Base-by-base conservation (phyloP, 2,329 filamentous ascomycete genomes). In the Alternaria burnsii region DNA sequence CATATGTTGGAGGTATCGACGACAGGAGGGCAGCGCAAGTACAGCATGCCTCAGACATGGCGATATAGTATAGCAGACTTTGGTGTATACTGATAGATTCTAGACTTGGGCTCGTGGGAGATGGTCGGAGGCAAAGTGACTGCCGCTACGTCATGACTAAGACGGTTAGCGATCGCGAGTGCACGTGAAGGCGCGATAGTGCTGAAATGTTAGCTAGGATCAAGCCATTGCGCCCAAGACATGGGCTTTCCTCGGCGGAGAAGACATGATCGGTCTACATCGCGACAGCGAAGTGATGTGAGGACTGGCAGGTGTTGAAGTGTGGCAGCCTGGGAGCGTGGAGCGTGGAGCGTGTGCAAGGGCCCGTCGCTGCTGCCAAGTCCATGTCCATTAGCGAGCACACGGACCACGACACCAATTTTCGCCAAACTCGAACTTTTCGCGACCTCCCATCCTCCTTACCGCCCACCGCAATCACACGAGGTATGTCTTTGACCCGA, bases 1-100 rank as follows among this genome's bases (percentile, higher is more conserved):
- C 79, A 69, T 83, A 83, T 28, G 82, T 80, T 34, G 83, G 81
- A 52, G 84, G 82, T 30, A 86, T 82, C 5, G 84, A 81, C 43
- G 84, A 82, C 26, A 93, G 84, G 26, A 89, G 79, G 24, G 82
- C 82, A 30, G 90, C 88, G 77, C 90, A 93, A 22, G 89, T 92
- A 74, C 89, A 92, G 78, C 90, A 93, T 14, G 85, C 83, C 75
- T 83, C 80, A 43, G 68, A 70, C 67, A 73, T 70, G 64, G 43
- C 66, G 57, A 24, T 40, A 12, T 5, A 36, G 14, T 32, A 38
- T 28, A 32, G 38, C 30, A 20, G 12, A 42, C 28, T 36, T 43
- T 41, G 50, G 41, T 52, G 16, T 34, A 11, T 38, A 43, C n/a
- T 40, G 41, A 28, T 5, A 20, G 32, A 38, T 41, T 36, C 57